Conservation (phyloP, 495 filamentous ascomycete genomes). For the Cenococcum geophilum region DNA sequence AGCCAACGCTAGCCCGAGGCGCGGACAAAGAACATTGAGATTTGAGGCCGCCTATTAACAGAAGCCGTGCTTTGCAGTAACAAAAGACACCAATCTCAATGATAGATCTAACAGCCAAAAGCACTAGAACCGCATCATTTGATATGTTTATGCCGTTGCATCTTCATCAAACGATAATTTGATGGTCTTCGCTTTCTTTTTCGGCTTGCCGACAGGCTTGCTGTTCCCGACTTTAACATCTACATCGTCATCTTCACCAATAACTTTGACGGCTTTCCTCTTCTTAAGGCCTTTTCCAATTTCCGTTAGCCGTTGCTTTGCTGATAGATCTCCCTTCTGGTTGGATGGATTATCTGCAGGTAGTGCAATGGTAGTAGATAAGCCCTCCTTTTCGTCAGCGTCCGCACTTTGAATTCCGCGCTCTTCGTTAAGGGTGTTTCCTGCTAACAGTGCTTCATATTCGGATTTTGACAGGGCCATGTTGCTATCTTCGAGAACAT, state of each 20-base stretch:
- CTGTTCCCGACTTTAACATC: not conserved
- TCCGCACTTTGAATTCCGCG: not conserved
- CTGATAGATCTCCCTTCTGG: not conserved
- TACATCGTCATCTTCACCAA: slow-evolving; percentile 27
- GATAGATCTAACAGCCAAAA: no score
- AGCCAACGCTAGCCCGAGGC: no score
- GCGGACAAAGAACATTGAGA: no score
- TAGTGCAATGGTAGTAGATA: not conserved
- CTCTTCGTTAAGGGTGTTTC: slow-evolving; percentile 17
- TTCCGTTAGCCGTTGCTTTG: slow-evolving; percentile 22
- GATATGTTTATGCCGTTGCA: not conserved
- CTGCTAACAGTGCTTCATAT: slow-evolving; percentile 38
- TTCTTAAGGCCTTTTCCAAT: slow-evolving; percentile 30
- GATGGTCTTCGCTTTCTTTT: slow-evolving; percentile 40
- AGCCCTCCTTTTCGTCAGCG: not conserved
- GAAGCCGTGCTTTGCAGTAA: no score
- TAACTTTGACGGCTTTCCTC: slow-evolving; percentile 36
- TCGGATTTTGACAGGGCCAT: slow-evolving; percentile 41
- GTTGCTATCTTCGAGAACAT: slow-evolving; percentile 45
- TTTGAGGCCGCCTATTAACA: no score
- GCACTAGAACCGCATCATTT: not conserved
- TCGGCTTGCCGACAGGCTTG: slow-evolving; percentile 30
- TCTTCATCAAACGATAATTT: slow-evolving; percentile 41
- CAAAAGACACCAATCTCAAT: no score
- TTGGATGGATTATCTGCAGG: slow-evolving; percentile 3